phyloP scores from a whole-genome alignment of 1,139 yeast species.

The Yamadazyma mexicana region DNA sequence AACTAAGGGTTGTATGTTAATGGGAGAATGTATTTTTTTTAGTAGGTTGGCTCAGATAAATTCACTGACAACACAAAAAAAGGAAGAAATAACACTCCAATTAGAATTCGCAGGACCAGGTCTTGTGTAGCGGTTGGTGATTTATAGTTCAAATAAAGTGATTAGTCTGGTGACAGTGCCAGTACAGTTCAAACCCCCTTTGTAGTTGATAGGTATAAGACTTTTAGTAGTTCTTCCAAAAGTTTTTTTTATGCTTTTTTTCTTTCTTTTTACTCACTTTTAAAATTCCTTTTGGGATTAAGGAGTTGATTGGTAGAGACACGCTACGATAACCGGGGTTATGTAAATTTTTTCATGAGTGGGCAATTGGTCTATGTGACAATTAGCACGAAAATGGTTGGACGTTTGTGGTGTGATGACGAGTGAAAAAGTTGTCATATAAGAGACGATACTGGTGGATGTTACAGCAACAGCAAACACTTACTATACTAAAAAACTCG shows the following conservation, averaged over 20 bases:
- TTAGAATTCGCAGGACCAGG: too few relatives aligned
- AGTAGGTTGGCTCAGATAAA: too few relatives aligned
- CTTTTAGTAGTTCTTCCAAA: constrained; percentile 1
- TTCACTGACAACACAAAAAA: background rate
- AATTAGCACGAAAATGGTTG: too few relatives aligned
- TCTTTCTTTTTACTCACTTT: constrained; percentile 1
- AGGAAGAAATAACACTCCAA: background rate
- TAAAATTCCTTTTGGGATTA: background rate
- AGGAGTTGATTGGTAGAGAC: background rate
- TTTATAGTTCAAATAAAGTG: too few relatives aligned
- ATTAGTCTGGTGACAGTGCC: background rate
- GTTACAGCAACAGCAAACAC: too few relatives aligned
- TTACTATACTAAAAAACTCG: too few relatives aligned
- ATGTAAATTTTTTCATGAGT: too few relatives aligned
- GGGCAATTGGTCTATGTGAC: too few relatives aligned
- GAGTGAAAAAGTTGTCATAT: too few relatives aligned
- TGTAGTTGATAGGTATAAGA: background rate
- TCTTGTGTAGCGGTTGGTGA: too few relatives aligned
- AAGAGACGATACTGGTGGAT: too few relatives aligned
- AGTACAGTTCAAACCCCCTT: background rate
- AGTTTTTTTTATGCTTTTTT: background rate
- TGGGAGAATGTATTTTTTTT: constrained; percentile 1
- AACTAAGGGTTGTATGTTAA: background rate
- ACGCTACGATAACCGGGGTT: background rate
- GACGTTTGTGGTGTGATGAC: too few relatives aligned